Base-by-base conservation (phyloP, 495 filamentous ascomycete genomes). In the Talaromyces borbonicus region DNA sequence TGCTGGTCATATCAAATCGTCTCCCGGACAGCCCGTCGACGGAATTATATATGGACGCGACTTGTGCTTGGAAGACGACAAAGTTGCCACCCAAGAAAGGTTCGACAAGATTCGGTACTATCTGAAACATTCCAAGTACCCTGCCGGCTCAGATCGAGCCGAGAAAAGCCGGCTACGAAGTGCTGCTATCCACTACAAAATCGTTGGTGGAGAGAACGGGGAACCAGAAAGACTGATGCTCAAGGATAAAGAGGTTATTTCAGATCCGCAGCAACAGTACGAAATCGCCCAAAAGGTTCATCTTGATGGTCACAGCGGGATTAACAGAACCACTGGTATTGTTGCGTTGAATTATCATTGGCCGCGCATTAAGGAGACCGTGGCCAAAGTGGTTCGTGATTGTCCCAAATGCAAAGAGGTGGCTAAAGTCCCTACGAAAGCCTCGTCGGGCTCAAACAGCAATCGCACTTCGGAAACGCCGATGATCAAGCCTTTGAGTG, bases 21-120 rank as follows among this genome's bases (percentile, higher is more conserved):
- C 84, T 49, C 87, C 87, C 1, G 82, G 78, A 48, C 79, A 86
- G 50, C 74, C 84, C 35, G 80, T 97, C 33, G 93, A 98, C 63
- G 93, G 92, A 40, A 95, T 97, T 62, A 94, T 97, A 44, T 98
- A 92, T 61, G 92, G 93, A 2, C 79, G 93, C 19, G 89, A 94
- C 54, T 75, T 98, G 12, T 80, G 78, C 8, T 65, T 74, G 4
- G 80, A 82, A 42, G 82, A 80, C 49, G 89, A 94, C 54, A 87
- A 95, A 59, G 87, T 84, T 54, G 84, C 93, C 53, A 89, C 84
- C 58, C 90, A 95, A 73, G 90, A 96, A 63, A 85, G 92, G 49
- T 97, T 97, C 69, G 90, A 96, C 68, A 98, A 96, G 68, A 98
- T 98, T 56, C 81, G 85, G 47, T 96, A 86, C 66, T 98, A 98